Percentiles rank a stretch among this genome's conserved stretches.
These are phyloP conservation scores for Candida loeiensis DNA, from an alignment of 805 yeast species.

Conservation along the genomic window DNA sequence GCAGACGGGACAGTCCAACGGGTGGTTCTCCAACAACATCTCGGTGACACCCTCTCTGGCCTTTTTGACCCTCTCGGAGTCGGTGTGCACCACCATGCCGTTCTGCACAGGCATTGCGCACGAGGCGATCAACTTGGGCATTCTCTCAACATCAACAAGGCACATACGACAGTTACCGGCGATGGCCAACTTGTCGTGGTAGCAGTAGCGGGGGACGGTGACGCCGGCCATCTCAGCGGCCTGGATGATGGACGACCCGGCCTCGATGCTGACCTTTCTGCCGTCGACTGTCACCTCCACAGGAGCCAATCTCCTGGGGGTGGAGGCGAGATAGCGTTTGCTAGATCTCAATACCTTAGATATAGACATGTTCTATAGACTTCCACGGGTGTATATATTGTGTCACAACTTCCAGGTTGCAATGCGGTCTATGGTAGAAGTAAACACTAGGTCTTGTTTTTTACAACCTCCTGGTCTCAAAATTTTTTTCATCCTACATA, in stretches of 20 bases:
- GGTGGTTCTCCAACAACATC: slow-evolving; percentile 83
- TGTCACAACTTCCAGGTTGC: slow-evolving; percentile 5
- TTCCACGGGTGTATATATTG: slow-evolving; percentile 1
- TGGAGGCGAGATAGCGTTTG: slow-evolving; percentile 31
- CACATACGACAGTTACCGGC: slow-evolving; percentile 96
- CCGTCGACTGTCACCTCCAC: slow-evolving; percentile 66
- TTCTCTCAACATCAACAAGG: slow-evolving; percentile 82
- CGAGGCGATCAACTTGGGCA: slow-evolving; percentile 86
- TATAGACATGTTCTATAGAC: slow-evolving; percentile 8
- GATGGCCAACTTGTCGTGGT: slow-evolving; percentile 84
- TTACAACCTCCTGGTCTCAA: slow-evolving; percentile 3
- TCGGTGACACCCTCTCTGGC: slow-evolving; percentile 91
- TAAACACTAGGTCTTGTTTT: slow-evolving; percentile 3
- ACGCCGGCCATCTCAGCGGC: slow-evolving; percentile 92
- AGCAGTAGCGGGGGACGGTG: slow-evolving; percentile 83
- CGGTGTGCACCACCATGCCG: slow-evolving; percentile 84
- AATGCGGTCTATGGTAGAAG: slow-evolving; percentile 3
- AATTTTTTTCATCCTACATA: slow-evolving; percentile 11
- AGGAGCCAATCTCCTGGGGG: slow-evolving; percentile 43
- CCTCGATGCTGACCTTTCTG: slow-evolving; percentile 70
- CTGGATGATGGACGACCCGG: slow-evolving; percentile 84
- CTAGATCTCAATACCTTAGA: slow-evolving; percentile 12
- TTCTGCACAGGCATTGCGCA: slow-evolving; percentile 90
- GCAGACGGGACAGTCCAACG: slow-evolving; percentile 88
- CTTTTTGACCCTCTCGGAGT: slow-evolving; percentile 71